Evolutionary conservation across 495 filamentous ascomycete genomes (phyloP), one percentile per base, ranked within the genome.

Genomic region (Penicillium maclennaniae): DNA sequence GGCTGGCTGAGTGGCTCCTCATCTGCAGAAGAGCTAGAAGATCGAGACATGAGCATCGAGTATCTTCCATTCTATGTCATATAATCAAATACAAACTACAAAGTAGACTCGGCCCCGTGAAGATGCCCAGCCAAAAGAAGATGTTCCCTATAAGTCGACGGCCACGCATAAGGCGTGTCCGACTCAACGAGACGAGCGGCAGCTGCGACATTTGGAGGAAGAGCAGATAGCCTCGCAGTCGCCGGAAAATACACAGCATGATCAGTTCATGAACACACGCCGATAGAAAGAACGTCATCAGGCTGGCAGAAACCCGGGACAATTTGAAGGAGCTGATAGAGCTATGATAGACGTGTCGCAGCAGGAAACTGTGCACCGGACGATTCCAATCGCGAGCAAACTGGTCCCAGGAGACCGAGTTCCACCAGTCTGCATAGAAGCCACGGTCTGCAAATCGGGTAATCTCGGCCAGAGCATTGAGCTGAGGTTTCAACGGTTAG

Each of bases 371-470:
- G 60, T 89, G 85, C 16, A 90, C 87, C 0, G 77, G 77, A 6
- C 80, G 73, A 63, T 88, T 89, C 87, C 87, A 91, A 62, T 90
- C 87, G 5, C 87, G 72, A 9, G 87, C 85, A 56, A 86, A 87
- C 62, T 86, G 81, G 43, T 70, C 58, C 59, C 72, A 72, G 10
- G 69, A 68, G 15, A 66, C 63, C 23, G 66, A 70, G 49, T 84
- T 84, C 82, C 82, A 84, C 86, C 87, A 91, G 55, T 83, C 83
- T 36, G 82, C 83, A 61, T 90, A 90, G 70, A 90, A 90, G 43
- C 80, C 80, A 42, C 87, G 82, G 63, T 90, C 87, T n/a, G 87
- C 86, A 61, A 89, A 91, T 36, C 70, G 68, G 1, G 85, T 89
- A 47, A 91, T 62, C 62, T 91, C 87, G 5, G 85, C 87, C 5